These are phyloP conservation scores for Auriscalpium vulgare DNA, from an alignment of 768 basidiomycete species.

Conservation along the genomic window DNA sequence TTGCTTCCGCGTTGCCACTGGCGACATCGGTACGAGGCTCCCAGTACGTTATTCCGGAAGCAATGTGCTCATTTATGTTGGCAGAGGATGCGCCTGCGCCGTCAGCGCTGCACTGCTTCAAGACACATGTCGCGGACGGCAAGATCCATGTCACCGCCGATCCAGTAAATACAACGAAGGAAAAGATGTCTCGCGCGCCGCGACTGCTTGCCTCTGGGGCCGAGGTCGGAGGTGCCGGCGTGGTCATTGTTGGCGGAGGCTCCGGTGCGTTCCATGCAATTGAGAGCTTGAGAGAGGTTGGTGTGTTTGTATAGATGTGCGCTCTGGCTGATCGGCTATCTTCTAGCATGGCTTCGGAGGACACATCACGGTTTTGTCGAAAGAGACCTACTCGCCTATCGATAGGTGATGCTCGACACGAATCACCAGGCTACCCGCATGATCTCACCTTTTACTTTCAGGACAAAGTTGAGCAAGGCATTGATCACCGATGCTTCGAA, in stretches of 20 bases:
- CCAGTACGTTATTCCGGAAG: neutral
- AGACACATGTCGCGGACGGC: slow-evolving; percentile 53
- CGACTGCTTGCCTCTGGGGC: slow-evolving; percentile 40
- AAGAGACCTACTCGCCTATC: slow-evolving; percentile 74
- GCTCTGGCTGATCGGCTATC: neutral
- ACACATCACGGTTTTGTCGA: slow-evolving; percentile 73
- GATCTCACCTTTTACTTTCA: slow-evolving; percentile 18
- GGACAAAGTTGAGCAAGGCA: slow-evolving; percentile 86
- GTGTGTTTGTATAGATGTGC: slow-evolving; percentile 5
- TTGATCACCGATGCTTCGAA: slow-evolving; percentile 74
- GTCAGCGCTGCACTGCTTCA: slow-evolving; percentile 71
- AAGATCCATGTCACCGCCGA: slow-evolving; percentile 77
- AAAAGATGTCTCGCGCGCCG: slow-evolving; percentile 57
- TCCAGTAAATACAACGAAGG: slow-evolving; percentile 49
- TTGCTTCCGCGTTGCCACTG: slow-evolving; percentile 81
- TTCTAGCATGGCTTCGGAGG: slow-evolving; percentile 65
- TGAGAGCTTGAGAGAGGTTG: slow-evolving; percentile 76
- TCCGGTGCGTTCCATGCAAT: slow-evolving; percentile 69
- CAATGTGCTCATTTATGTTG: slow-evolving; percentile 11
- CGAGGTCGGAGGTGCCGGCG: slow-evolving; percentile 48
- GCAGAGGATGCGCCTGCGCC: slow-evolving; percentile 87
- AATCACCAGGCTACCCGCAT: too few species aligned
- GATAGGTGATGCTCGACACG: slow-evolving; percentile 47
- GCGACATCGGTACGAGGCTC: slow-evolving; percentile 57
- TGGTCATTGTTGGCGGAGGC: slow-evolving; percentile 84